phyloP scores from a whole-genome alignment of 345 rosid species.

The Erodium maritimum region DNA sequence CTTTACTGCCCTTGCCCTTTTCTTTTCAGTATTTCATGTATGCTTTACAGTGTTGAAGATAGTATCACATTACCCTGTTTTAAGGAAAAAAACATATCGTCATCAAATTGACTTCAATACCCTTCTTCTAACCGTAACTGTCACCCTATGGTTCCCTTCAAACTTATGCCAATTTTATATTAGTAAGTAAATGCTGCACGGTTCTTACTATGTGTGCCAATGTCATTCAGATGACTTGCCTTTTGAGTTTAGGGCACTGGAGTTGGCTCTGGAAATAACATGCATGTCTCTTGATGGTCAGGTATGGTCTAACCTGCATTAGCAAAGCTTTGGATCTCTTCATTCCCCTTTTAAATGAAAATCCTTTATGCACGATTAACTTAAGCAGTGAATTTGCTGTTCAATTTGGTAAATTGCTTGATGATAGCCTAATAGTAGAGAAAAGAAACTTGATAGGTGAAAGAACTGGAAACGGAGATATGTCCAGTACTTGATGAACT shows the following conservation, averaged over 20 bases:
- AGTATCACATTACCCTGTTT: background rate
- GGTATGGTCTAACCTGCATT: conserved; percentile 29
- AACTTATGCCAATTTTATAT: conserved; percentile 3
- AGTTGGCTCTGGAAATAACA: conserved; percentile 79
- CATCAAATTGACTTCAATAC: background rate
- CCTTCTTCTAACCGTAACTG: background rate
- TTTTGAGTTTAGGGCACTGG: conserved; percentile 87
- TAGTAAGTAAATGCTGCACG: conserved; percentile 2
- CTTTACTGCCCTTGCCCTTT: no score
- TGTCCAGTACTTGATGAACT: conserved; percentile 86
- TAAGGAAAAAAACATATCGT: background rate
- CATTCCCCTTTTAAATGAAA: background rate
- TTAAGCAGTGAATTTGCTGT: background rate
- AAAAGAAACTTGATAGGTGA: conserved; percentile 35
- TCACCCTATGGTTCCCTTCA: no score
- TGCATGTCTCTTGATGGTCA: conserved; percentile 85
- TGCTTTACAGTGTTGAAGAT: no score
- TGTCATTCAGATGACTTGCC: conserved; percentile 83
- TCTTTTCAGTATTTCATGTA: no score
- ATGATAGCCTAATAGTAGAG: background rate
- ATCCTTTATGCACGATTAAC: background rate
- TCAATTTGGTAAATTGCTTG: background rate
- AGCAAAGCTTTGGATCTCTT: background rate
- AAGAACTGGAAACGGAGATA: conserved; percentile 81
- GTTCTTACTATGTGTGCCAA: conserved; percentile 16